Percentiles rank a stretch among this genome's conserved stretches.
phyloP scores from a whole-genome alignment of 1,284 basidiomycete genomes.

The Leccinum variabile region DNA sequence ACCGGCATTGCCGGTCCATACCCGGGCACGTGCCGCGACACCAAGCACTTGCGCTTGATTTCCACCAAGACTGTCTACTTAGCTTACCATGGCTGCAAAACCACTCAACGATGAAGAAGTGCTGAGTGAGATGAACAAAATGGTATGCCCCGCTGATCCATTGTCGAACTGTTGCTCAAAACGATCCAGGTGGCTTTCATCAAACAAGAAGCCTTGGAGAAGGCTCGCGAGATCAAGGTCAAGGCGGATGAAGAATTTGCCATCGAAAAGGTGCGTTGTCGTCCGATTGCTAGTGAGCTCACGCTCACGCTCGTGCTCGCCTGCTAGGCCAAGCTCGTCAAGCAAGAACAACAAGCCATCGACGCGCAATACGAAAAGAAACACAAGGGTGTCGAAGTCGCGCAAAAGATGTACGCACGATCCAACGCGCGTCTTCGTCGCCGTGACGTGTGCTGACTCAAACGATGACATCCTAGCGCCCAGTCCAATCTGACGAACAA shows the following conservation, averaged over 20 bases:
- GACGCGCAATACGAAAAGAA: constrained; percentile 94
- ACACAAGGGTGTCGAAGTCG: constrained; percentile 85
- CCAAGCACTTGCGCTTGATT: too few relatives aligned
- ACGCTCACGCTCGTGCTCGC: not conserved
- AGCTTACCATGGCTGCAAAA: constrained; percentile 51
- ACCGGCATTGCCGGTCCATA: too few relatives aligned
- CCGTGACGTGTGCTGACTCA: not conserved
- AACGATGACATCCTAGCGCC: constrained; percentile 57
- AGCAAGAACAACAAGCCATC: constrained; percentile 90
- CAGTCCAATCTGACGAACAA: constrained; percentile 97
- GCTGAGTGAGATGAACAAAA: constrained; percentile 97
- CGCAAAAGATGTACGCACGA: constrained; percentile 87
- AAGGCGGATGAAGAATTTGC: constrained; percentile 98
- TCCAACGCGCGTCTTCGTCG: not conserved
- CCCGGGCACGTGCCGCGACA: too few relatives aligned
- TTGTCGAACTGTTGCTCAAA: constrained; percentile 6
- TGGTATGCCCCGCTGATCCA: constrained; percentile 58
- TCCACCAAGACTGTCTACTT: constrained; percentile 27
- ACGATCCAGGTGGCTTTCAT: constrained; percentile 84
- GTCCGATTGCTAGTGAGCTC: not conserved
- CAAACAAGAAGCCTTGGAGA: constrained; percentile 95
- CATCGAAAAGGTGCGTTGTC: constrained; percentile 80
- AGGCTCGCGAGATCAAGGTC: constrained; percentile 93
- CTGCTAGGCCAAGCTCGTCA: constrained; percentile 87
- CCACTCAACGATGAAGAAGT: constrained; percentile 97